These are phyloP conservation scores for Aschersonia sp. DNA, from an alignment of 2,329 filamentous ascomycete species.

Conservation along the genomic window DNA sequence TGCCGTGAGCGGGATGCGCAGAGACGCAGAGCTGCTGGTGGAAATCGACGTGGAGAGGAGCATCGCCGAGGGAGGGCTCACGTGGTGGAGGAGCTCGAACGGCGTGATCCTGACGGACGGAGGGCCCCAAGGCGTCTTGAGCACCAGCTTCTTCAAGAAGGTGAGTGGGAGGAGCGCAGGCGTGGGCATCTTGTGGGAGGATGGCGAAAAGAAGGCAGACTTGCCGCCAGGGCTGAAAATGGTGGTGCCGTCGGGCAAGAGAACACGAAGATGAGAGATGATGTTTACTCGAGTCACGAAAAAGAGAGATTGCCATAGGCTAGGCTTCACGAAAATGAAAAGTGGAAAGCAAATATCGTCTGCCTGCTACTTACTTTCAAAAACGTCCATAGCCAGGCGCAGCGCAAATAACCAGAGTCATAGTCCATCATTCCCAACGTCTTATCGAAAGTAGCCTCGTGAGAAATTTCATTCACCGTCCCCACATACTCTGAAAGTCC, in stretches of 20 bases:
- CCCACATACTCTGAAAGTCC: no score
- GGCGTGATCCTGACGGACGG: conserved; percentile 56
- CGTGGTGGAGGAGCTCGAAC: conserved; percentile 71
- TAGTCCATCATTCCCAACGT: no score
- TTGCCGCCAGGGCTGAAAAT: conserved; percentile 45
- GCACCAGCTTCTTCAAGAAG: conserved; percentile 52
- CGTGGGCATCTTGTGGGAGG: conserved; percentile 53
- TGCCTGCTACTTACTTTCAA: no score
- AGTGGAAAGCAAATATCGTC: no score
- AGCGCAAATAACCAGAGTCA: no score
- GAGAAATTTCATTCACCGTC: no score
- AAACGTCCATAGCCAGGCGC: no score
- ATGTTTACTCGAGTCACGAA: background rate
- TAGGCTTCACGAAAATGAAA: no score
- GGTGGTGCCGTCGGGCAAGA: conserved; percentile 32
- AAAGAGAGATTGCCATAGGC: background rate
- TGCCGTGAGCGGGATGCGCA: conserved; percentile 71
- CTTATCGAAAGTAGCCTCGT: no score
- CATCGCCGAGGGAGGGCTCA: conserved; percentile 38
- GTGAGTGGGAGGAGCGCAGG: conserved; percentile 48
- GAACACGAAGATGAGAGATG: conserved; percentile 9
- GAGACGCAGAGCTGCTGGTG: conserved; percentile 61
- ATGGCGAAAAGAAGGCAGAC: conserved; percentile 52
- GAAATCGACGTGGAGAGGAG: conserved; percentile 60
- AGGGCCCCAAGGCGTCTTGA: conserved; percentile 44